These are phyloP conservation scores for Hygrophila difformis DNA, from an alignment of 257 asterid species.

Conservation along the genomic window DNA sequence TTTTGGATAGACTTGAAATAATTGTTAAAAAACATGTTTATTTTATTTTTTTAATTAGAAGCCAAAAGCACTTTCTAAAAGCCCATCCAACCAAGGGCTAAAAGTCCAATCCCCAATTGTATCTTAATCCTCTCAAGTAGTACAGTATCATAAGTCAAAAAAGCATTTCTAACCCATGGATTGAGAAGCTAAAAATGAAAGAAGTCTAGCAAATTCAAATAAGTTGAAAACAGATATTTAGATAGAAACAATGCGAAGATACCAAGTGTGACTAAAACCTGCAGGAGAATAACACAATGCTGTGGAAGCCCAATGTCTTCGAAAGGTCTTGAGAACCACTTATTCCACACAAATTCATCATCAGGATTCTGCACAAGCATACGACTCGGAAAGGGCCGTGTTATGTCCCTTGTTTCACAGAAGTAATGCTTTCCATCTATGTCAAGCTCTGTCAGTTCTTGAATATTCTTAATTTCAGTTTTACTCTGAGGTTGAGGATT, in stretches of 20 bases:
- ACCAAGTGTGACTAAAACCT: constrained; percentile 53
- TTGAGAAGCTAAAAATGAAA: constrained; percentile 5
- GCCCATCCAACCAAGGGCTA: too few species aligned
- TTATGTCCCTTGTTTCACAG: constrained; percentile 87
- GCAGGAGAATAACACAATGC: constrained; percentile 85
- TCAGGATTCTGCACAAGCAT: constrained; percentile 77
- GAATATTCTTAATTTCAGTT: constrained; percentile 79
- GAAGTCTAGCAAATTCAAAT: too few species aligned
- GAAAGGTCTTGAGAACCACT: constrained; percentile 89
- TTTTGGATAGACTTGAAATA: too few species aligned
- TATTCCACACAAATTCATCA: constrained; percentile 95
- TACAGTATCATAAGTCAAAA: constrained; percentile 4
- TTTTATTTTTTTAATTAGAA: too few species aligned
- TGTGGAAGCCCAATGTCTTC: constrained; percentile 77
- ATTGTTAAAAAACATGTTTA: too few species aligned
- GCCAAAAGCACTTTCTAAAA: too few species aligned
- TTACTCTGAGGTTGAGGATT: constrained; percentile 85
- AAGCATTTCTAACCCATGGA: background rate
- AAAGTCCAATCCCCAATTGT: background rate
- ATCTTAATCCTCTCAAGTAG: constrained; percentile 1
- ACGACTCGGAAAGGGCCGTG: constrained; percentile 93
- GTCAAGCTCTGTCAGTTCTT: constrained; percentile 85
- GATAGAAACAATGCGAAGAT: constrained; percentile 27
- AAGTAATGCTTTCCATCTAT: constrained; percentile 90
- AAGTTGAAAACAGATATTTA: constrained; percentile 9